phyloP scores from a whole-genome alignment of 164 flowering plant genomes.

The Pachysandra terminalis region DNA sequence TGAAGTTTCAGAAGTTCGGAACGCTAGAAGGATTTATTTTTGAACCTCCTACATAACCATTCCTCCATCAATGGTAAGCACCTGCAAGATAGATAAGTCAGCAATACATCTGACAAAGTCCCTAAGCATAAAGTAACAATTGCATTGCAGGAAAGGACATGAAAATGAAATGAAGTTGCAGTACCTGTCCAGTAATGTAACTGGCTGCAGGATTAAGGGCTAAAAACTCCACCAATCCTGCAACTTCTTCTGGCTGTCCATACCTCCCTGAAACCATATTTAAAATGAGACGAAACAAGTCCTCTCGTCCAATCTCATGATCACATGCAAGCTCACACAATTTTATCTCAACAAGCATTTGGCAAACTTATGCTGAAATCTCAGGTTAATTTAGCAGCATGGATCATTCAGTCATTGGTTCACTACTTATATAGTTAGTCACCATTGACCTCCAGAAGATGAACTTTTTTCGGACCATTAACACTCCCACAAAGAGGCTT shows the following conservation, averaged over 20 bases:
- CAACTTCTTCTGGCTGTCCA: slow-evolving; percentile 55
- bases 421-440: no score
- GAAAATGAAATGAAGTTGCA: background rate
- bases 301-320: no score
- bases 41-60: slow-evolving; percentile 36
- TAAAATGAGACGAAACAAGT: background rate
- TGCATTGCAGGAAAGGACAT: background rate
- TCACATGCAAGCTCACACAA: background rate
- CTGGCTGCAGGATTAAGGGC: slow-evolving; percentile 46
- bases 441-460: no score
- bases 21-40: background rate
- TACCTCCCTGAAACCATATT: slow-evolving; percentile 36
- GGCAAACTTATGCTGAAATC: no score
- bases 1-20: background rate
- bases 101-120: background rate
- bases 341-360: no score
- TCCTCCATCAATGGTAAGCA: slow-evolving; percentile 48
- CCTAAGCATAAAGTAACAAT: background rate
- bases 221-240: slow-evolving; percentile 46
- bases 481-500: no score
- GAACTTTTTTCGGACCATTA: no score
- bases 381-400: no score
- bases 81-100: slow-evolving; percentile 24
- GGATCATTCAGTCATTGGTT: no score
- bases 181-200: slow-evolving; percentile 53